A percentile compares a stretch with the other conserved stretches of the same genome.
Conservation (phyloP, 345 rosid species). For the Pugionium cornutum region DNA sequence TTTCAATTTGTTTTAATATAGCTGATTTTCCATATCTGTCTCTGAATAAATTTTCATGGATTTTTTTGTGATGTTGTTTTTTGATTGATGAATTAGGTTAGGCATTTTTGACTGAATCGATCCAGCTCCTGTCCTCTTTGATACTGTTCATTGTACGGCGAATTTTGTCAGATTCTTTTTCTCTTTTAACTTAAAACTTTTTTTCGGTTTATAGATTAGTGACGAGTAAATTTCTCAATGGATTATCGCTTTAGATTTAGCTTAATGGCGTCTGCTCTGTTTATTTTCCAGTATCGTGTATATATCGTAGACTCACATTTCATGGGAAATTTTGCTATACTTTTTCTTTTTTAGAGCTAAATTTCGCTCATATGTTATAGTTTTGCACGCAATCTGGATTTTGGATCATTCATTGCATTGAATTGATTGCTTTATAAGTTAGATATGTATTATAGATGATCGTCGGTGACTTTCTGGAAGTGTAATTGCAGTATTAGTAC, state of each 20-base stretch:
- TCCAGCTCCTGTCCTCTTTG: constrained; percentile 23
- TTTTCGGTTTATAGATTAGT: constrained; percentile 1
- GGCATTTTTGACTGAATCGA: constrained; percentile 34
- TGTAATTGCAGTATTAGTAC: background rate
- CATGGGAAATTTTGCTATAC: constrained; percentile 5
- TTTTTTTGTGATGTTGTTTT: constrained; percentile 7
- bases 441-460: background rate
- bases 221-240: constrained; percentile 4
- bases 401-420: background rate
- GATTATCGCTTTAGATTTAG: constrained; percentile 18
- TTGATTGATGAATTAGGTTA: constrained; percentile 15
- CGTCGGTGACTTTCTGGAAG: constrained; percentile 22
- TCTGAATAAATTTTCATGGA: background rate
- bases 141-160: constrained; percentile 35
- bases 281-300: background rate
- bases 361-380: constrained; percentile 3
- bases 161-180: constrained; percentile 24
- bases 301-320: constrained; percentile 21
- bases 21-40: constrained; percentile 2
- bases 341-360: background rate
- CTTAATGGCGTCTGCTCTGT: constrained; percentile 26
- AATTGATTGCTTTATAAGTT: background rate
- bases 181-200: background rate
- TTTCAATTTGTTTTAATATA: background rate
- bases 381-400: background rate